phyloP scores from a whole-genome alignment of 352 stramenopile genomes.

The Plasmopara halstedii region DNA sequence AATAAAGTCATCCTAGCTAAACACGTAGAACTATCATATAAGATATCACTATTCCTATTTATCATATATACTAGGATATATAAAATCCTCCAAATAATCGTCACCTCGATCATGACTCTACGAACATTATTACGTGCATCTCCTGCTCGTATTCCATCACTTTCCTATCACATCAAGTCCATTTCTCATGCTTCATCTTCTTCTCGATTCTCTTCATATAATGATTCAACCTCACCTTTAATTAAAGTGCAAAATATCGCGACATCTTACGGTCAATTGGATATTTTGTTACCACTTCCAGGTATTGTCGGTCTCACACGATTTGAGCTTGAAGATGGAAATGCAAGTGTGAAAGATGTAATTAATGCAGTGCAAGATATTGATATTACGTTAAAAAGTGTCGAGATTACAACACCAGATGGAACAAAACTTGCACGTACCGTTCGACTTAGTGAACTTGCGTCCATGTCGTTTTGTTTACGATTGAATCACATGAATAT shows the following conservation, averaged over 20 bases:
- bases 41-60: too few species aligned
- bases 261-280: slow-evolving; percentile 29
- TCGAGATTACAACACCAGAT: slow-evolving; percentile 59
- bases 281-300: slow-evolving; percentile 55
- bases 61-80: too few species aligned
- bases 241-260: slow-evolving; percentile 45
- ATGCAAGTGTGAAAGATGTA: slow-evolving; percentile 39
- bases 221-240: slow-evolving; percentile 14
- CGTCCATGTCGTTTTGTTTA: slow-evolving; percentile 58
- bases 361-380: slow-evolving; percentile 42
- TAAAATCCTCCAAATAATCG: too few species aligned
- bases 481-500: slow-evolving; percentile 63
- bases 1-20: too few species aligned
- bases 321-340: slow-evolving; percentile 31
- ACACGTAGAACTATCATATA: too few species aligned
- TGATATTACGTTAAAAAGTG: slow-evolving; percentile 50
- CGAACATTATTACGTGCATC: slow-evolving; percentile 1
- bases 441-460: slow-evolving; percentile 52
- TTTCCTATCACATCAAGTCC: too few species aligned
- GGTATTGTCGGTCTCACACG: slow-evolving; percentile 43
- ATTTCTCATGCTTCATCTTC: slow-evolving; percentile 18
- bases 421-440: slow-evolving; percentile 62
- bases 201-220: slow-evolving; percentile 5
- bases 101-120: too few species aligned
- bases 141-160: not conserved